phyloP scores from a whole-genome alignment of 176 grass and related monocot genomes.

The Typha latifolia region DNA sequence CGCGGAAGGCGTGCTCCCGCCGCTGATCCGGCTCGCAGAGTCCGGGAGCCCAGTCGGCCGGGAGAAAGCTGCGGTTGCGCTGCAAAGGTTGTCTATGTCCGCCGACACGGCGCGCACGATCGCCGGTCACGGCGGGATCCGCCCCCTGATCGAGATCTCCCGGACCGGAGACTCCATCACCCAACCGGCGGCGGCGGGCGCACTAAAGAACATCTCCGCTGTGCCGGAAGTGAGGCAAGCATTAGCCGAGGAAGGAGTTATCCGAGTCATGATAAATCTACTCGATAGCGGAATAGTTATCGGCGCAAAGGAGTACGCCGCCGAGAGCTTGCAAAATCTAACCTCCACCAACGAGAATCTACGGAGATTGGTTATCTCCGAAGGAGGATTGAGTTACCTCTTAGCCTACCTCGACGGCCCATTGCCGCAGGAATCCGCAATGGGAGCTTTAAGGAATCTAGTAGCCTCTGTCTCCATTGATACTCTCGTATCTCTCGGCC shows the following conservation, averaged over 20 bases:
- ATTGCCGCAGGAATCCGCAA: constrained; percentile 60
- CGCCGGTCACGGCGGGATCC: constrained; percentile 66
- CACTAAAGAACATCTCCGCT: constrained; percentile 75
- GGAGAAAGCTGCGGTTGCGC: constrained; percentile 85
- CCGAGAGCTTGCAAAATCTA: constrained; percentile 81
- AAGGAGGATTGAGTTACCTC: constrained; percentile 70
- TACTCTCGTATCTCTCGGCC: constrained; percentile 58
- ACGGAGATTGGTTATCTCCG: constrained; percentile 51
- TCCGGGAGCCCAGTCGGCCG: constrained; percentile 72
- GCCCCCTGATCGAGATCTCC: constrained; percentile 75
- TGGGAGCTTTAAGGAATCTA: constrained; percentile 71
- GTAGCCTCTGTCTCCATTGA: constrained; percentile 47
- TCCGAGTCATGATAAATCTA: constrained; percentile 82
- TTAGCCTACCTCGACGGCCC: constrained; percentile 74
- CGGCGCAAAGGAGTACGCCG: constrained; percentile 87
- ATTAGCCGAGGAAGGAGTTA: constrained; percentile 71
- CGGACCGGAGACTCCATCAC: constrained; percentile 75
- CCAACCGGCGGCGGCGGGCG: constrained; percentile 50
- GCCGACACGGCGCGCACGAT: constrained; percentile 57
- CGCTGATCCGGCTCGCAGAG: constrained; percentile 59
- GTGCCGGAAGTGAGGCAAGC: constrained; percentile 71
- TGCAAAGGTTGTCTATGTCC: constrained; percentile 76
- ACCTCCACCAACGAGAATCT: constrained; percentile 68
- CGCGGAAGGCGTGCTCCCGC: constrained; percentile 67
- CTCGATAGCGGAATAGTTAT: constrained; percentile 56